Percentiles rank a stretch among this genome's conserved stretches.
Conservation (phyloP, 78 protist species). For the Thecamonas trahens region DNA sequence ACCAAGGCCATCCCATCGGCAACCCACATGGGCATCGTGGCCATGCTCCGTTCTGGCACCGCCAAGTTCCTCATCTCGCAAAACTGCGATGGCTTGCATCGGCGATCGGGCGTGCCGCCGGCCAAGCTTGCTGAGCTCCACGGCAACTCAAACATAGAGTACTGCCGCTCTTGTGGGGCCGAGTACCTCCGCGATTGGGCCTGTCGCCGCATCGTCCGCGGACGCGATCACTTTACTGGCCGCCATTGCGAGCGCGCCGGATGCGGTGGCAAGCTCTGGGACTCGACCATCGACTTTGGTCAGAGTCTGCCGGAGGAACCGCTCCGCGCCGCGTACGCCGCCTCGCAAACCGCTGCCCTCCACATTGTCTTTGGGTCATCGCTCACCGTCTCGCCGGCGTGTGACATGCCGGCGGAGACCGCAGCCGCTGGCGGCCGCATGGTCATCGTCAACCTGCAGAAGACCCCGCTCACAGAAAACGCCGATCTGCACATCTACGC, state of each 20-base stretch:
- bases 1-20: background rate
- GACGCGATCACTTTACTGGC: conserved; percentile 16
- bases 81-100: conserved; percentile 34
- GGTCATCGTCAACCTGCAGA: background rate
- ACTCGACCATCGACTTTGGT: conserved; percentile 7
- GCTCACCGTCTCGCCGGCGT: conserved; percentile 7
- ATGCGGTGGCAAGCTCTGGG: background rate
- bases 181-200: conserved; percentile 9
- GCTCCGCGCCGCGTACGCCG: background rate
- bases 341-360: background rate
- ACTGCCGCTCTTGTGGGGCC: conserved; percentile 18
- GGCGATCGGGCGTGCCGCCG: conserved; percentile 14
- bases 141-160: conserved; percentile 31
- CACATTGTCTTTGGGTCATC: background rate
- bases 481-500: conserved; percentile 2
- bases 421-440: background rate
- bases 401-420: background rate
- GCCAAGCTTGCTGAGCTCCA: conserved; percentile 22
- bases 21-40: conserved; percentile 34
- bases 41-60: conserved; percentile 1
- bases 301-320: conserved; percentile 3
- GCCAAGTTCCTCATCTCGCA: conserved; percentile 8
- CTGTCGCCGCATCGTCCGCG: conserved; percentile 4
- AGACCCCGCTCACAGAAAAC: background rate
- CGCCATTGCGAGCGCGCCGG: background rate